Percentiles rank a stretch among this genome's conserved stretches.
These are phyloP conservation scores for Ceratobasidium sp. DNA, from an alignment of 1,284 basidiomycete species.

Conservation along the genomic window DNA sequence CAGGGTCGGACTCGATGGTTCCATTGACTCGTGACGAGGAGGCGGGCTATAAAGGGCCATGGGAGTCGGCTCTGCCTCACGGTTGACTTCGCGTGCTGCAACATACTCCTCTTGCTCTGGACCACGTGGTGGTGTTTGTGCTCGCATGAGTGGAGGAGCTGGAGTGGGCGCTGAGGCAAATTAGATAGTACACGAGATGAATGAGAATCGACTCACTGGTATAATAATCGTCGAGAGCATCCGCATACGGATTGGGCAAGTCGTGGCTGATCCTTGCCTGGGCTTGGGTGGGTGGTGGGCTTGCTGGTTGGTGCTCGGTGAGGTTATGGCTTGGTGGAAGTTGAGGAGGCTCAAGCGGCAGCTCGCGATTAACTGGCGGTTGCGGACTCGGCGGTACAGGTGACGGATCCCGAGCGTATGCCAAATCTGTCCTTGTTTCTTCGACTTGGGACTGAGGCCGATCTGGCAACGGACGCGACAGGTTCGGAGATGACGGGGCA, in stretches of 20 bases:
- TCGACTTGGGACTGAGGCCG: not conserved
- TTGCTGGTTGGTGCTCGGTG: no score
- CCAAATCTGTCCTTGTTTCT: not conserved
- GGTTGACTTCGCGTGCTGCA: not conserved
- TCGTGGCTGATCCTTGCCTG: no score
- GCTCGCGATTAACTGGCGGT: not conserved
- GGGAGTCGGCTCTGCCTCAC: not conserved
- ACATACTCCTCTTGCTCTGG: not conserved
- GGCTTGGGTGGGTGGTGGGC: no score
- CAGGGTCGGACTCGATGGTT: not conserved
- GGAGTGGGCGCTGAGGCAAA: no score
- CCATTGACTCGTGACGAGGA: not conserved
- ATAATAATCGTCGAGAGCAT: no score
- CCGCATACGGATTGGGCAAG: no score
- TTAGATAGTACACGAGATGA: no score
- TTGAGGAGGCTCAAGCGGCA: not conserved
- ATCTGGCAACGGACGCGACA: slow-evolving; percentile 25
- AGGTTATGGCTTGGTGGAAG: not conserved
- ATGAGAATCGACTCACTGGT: no score
- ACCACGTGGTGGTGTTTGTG: no score
- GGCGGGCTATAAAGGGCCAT: not conserved
- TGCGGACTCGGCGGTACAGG: not conserved
- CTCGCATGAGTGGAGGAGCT: no score
- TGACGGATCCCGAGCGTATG: not conserved
- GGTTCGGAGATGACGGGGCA: slow-evolving; percentile 18